Conservation (phyloP, 78 protist genomes). For the Emiliania huxleyi region DNA sequence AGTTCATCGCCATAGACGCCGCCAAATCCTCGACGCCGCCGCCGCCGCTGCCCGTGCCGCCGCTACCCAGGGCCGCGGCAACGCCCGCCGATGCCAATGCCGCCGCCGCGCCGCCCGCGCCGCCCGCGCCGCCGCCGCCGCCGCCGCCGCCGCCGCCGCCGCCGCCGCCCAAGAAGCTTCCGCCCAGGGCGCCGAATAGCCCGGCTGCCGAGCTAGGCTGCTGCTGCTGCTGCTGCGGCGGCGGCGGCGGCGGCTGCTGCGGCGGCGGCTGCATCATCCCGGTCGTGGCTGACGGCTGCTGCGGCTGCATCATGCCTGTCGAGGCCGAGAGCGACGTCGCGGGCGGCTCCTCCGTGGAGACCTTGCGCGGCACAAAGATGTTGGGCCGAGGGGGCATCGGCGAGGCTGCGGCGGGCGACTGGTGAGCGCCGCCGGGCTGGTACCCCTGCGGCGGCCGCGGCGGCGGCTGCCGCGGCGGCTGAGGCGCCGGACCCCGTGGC, state of each 20-base stretch:
- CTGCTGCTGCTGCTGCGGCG: background rate
- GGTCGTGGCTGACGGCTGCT: no score
- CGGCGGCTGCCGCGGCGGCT: no score
- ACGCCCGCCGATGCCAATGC: no score
- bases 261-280: background rate
- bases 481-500: no score
- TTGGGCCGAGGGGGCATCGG: background rate
- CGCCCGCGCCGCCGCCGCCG: background rate
- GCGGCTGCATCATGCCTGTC: background rate
- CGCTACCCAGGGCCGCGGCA: no score
- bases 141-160: background rate
- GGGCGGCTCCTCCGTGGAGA: background rate
- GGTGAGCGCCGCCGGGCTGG: no score
- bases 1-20: background rate
- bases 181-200: background rate
- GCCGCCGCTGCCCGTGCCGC: background rate
- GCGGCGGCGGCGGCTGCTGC: background rate
- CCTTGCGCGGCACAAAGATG: background rate
- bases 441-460: no score
- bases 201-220: background rate
- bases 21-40: background rate
- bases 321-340: background rate
- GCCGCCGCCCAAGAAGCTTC: background rate
- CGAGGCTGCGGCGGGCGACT: no score
- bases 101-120: background rate